Conservation (phyloP, 75 land plant species). For the Adiantum capillusveneris region DNA sequence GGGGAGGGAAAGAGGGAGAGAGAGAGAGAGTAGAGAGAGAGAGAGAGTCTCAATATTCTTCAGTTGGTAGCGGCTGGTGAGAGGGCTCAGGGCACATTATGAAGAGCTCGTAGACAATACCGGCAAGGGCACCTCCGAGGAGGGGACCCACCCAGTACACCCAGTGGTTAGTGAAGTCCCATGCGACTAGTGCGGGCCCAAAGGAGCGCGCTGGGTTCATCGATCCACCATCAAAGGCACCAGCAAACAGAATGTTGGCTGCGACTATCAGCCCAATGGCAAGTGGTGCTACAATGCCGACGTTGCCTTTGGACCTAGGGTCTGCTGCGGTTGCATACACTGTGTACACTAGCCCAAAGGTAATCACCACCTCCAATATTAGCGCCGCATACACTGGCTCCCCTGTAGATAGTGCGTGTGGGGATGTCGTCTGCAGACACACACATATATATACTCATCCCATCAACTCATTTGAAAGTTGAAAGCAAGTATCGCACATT, state of each 20-base stretch:
- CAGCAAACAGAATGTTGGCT: conserved; percentile 75
- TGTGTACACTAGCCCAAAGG: conserved; percentile 64
- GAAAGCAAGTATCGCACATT: too few species aligned
- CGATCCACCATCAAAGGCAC: conserved; percentile 71
- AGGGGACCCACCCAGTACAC: conserved; percentile 88
- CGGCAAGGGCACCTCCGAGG: conserved; percentile 58
- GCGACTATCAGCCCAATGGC: conserved; percentile 68
- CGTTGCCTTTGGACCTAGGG: conserved; percentile 13
- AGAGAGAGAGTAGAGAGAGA: too few species aligned
- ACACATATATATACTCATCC: too few species aligned
- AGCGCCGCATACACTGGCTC: too few species aligned
- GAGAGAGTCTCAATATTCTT: too few species aligned
- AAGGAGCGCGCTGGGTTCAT: conserved; percentile 90
- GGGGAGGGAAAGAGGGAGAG: too few species aligned
- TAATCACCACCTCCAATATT: conserved; percentile 28
- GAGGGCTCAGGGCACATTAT: too few species aligned
- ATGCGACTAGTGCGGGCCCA: conserved; percentile 69
- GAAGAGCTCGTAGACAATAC: background rate
- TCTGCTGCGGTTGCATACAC: conserved; percentile 51
- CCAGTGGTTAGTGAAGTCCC: conserved; percentile 74
- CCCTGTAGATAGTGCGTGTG: too few species aligned
- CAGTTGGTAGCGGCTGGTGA: too few species aligned
- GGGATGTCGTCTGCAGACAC: too few species aligned
- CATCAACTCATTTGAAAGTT: too few species aligned
- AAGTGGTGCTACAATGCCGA: conserved; percentile 51